phyloP scores from a whole-genome alignment of 2,329 filamentous ascomycete genomes.

The Aureobasidium lini region DNA sequence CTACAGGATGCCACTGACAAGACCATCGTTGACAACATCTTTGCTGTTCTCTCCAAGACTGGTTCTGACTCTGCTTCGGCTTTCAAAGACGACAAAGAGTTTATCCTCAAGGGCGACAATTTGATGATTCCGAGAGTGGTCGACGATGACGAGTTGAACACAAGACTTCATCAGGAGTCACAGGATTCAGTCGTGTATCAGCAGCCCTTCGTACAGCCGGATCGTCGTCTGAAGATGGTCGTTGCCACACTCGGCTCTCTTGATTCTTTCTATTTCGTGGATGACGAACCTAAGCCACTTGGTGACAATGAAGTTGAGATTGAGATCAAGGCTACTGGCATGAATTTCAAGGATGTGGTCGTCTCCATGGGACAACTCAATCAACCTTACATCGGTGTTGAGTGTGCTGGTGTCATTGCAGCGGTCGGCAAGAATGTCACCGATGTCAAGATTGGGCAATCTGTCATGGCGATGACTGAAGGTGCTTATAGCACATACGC shows the following conservation, averaged over 20 bases:
- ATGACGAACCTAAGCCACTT: slow-evolving; percentile 11
- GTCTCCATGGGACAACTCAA: slow-evolving; percentile 14
- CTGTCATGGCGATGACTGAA: slow-evolving; percentile 7
- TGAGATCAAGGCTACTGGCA: slow-evolving; percentile 15
- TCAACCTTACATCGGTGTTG: slow-evolving; percentile 10
- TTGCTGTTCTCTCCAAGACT: not conserved
- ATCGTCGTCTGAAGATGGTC: slow-evolving; percentile 3
- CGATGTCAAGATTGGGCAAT: slow-evolving; percentile 1
- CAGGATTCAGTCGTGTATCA: slow-evolving; percentile 1
- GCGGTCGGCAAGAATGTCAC: not conserved
- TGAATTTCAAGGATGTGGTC: slow-evolving; percentile 19
- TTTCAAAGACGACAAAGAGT: slow-evolving; percentile 1
- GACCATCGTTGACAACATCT: not conserved
- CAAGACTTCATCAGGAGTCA: not conserved
- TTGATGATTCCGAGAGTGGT: not conserved
- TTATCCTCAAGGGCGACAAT: not conserved
- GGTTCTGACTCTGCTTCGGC: not conserved
- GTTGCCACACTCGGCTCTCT: slow-evolving; percentile 8
- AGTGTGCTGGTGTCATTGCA: slow-evolving; percentile 8
- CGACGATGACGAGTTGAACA: not conserved
- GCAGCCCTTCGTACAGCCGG: not conserved
- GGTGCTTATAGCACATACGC: slow-evolving; percentile 4
- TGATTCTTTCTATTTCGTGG: slow-evolving; percentile 8
- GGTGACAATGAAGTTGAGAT: slow-evolving; percentile 16
- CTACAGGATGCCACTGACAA: not conserved